Conservation (phyloP, 2,329 filamentous ascomycete genomes). For the Davidsoniella eucalypti region DNA sequence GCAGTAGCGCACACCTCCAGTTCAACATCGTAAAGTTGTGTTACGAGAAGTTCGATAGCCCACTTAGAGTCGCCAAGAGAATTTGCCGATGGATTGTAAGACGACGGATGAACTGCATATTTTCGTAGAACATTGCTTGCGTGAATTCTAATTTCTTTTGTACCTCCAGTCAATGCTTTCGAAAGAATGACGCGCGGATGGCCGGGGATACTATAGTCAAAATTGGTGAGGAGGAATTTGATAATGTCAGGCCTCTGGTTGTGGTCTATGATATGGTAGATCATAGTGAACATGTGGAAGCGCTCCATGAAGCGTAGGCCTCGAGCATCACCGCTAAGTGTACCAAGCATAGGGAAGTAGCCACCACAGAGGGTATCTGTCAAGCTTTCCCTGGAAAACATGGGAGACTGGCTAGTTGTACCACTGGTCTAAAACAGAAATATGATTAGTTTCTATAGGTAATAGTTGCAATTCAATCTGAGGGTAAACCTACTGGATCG, state of each 20-base stretch:
- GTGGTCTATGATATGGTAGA: conserved; percentile 92
- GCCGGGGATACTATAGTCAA: conserved; percentile 79
- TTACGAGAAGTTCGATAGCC: conserved; percentile 95
- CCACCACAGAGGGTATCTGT: conserved; percentile 77
- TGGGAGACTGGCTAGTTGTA: conserved; percentile 58
- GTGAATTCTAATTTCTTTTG: conserved; percentile 81
- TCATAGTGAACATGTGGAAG: conserved; percentile 99
- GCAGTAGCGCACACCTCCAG: conserved; percentile 92
- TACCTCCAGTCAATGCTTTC: conserved; percentile 81
- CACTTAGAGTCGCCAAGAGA: conserved; percentile 56
- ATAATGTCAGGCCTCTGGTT: conserved; percentile 84
- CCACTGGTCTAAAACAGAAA: conserved; percentile 39
- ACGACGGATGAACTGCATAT: conserved; percentile 48
- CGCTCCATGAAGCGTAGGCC: conserved; percentile 81
- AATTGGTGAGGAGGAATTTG: conserved; percentile 70
- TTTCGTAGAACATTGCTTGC: conserved; percentile 75
- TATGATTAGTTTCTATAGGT: background rate
- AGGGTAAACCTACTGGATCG: conserved; percentile 48
- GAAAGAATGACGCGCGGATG: conserved; percentile 86
- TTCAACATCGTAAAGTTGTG: conserved; percentile 92
- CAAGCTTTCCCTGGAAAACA: conserved; percentile 77
- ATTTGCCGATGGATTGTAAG: conserved; percentile 2
- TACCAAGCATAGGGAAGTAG: conserved; percentile 85
- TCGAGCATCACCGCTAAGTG: conserved; percentile 64
- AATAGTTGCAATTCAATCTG: background rate